Conservation (phyloP, 768 basidiomycete species). For the Boletus insuetus region DNA sequence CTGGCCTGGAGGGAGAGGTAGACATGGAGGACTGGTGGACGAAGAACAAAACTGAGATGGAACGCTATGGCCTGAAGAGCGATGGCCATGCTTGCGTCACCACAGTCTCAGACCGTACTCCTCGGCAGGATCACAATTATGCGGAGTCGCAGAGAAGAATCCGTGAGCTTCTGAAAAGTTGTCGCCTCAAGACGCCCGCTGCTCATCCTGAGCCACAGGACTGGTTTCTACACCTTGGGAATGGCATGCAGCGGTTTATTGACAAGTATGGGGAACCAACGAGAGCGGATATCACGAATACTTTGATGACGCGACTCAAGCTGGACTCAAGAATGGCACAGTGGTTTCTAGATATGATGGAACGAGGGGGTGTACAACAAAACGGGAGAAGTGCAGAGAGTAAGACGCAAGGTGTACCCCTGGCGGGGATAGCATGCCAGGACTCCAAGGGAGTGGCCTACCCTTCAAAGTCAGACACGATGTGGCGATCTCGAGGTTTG, state of each 20-base stretch:
- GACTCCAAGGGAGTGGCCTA: neutral
- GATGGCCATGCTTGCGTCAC: slow-evolving; percentile 24
- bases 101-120: neutral
- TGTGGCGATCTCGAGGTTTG: neutral
- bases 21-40: neutral
- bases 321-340: neutral
- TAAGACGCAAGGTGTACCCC: neutral
- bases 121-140: slow-evolving; percentile 3
- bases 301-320: neutral
- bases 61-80: slow-evolving; percentile 8
- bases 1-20: slow-evolving; percentile 16
- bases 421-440: neutral
- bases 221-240: neutral
- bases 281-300: neutral
- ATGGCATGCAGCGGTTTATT: neutral
- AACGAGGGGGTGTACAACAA: neutral
- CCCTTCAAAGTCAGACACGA: neutral
- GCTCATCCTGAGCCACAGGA: neutral
- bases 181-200: neutral
- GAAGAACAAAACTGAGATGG: slow-evolving; percentile 10
- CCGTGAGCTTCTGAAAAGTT: slow-evolving; percentile 1
- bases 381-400: neutral
- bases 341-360: neutral
- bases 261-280: neutral
- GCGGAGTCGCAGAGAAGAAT: slow-evolving; percentile 13